These are phyloP conservation scores for Canavalia ensiformis DNA, from an alignment of 306 rosid species.

Conservation along the genomic window DNA sequence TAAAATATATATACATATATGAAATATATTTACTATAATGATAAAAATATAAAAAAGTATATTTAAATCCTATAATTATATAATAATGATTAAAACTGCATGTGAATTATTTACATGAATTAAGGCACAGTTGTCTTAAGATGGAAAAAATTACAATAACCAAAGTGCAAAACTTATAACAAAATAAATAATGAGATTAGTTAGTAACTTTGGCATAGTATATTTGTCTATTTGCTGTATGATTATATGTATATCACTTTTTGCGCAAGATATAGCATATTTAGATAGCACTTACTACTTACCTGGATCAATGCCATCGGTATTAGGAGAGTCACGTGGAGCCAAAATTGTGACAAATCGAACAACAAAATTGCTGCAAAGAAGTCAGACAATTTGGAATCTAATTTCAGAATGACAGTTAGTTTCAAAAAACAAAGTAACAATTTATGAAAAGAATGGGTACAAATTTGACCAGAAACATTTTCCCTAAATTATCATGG, in stretches of 20 bases:
- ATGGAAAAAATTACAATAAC: not conserved
- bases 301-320: slow-evolving; percentile 73
- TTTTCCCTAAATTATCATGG: not conserved
- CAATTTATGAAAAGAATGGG: not conserved
- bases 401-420: too few relatives aligned
- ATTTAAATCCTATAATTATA: too few relatives aligned
- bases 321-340: too few relatives aligned
- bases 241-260: not conserved
- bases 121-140: not conserved
- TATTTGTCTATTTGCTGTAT: not conserved
- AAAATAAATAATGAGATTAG: slow-evolving; percentile 4
- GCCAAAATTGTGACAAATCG: too few relatives aligned
- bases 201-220: not conserved
- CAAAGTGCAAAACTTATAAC: slow-evolving; percentile 1
- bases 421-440: not conserved
- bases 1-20: too few relatives aligned
- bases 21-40: too few relatives aligned
- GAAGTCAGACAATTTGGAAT: too few relatives aligned
- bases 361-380: too few relatives aligned
- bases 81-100: too few relatives aligned
- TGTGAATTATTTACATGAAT: too few relatives aligned
- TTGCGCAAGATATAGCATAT: not conserved
- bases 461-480: not conserved
- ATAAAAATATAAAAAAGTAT: too few relatives aligned
- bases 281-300: slow-evolving; percentile 1